phyloP scores from a whole-genome alignment of 805 yeast genomes.

The Candida ficus region DNA sequence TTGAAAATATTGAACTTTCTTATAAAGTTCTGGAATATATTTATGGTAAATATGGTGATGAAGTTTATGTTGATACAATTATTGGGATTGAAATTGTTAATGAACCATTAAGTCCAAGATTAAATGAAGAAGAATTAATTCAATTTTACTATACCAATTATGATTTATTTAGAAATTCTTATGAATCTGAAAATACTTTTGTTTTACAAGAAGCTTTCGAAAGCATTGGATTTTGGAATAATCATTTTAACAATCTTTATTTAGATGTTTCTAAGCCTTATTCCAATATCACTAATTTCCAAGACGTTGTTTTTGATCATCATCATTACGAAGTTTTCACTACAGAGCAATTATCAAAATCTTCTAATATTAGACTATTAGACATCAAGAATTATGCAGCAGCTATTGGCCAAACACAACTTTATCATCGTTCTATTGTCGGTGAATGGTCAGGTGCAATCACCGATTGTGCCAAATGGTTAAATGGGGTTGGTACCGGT shows the following conservation, averaged over 20 bases:
- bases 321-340: conserved; percentile 89
- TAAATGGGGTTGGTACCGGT: conserved; percentile 82
- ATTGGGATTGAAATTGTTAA: conserved; percentile 67
- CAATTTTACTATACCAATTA: conserved; percentile 30
- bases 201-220: conserved; percentile 66
- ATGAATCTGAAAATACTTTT: conserved; percentile 32
- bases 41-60: conserved; percentile 46
- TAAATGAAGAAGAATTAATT: conserved; percentile 34
- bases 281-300: conserved; percentile 29
- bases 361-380: conserved; percentile 29
- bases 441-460: conserved; percentile 91
- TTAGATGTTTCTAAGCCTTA: conserved; percentile 20
- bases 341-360: conserved; percentile 48
- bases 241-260: conserved; percentile 31
- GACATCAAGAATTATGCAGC: conserved; percentile 30
- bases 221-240: conserved; percentile 50
- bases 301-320: conserved; percentile 72
- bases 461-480: conserved; percentile 86
- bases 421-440: conserved; percentile 46
- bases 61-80: conserved; percentile 47
- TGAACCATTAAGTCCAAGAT: conserved; percentile 59
- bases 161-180: conserved; percentile 21
- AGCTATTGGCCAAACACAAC: conserved; percentile 26
- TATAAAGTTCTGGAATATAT: conserved; percentile 44
- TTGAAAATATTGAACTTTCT: conserved; percentile 42